Base-by-base conservation (phyloP, 176 grass and related monocot genomes). In the Triticum timopheevii region DNA sequence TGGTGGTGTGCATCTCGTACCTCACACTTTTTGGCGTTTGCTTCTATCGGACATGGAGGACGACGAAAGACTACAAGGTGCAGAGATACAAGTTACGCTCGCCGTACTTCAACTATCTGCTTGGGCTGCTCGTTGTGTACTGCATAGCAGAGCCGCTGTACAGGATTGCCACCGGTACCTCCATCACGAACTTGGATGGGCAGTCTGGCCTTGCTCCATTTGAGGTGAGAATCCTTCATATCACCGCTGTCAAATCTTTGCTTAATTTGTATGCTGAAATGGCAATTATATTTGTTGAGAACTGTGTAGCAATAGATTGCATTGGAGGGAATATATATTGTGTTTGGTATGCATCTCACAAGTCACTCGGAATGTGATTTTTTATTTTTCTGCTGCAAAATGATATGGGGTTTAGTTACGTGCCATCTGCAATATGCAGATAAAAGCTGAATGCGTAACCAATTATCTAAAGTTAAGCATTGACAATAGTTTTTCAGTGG, bases 31-130 rank as follows among this genome's bases (percentile, higher is more conserved):
- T 96, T 69, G 97, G 88, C 6, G 92, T 86, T 61, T 96, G 92
- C 89, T 94, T 99, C 83, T 99, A 96, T 36, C 92, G 97, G 23
- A 94, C 92, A 87, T 96, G 97, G 97, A 93, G 87, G 89, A 94
- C 83, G 35, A 82, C 59, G 30, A 85, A 72, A 62, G 97, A 99
- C 84, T 86, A 91, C 85, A 87, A 88, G 15, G 90, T 96, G 36
- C 88, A 94, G 81, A 83, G 95, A 23, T 98, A 86, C 89, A 79
- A 84, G 61, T 58, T 95, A 79, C 90, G 85, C 33, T 89, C 88
- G 4, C 86, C 74, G 11, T 85, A 87, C 61, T 95, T 89, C 87
- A 98, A 88, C 73, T 95, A 98, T 83, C 27, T 98, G 38, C 86
- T 98, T 19, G 88, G 76, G 42, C 50, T 93, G 6, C 82, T 98